These are phyloP conservation scores for Mycena pura DNA, from an alignment of 768 basidiomycete genomes.

Conservation along the genomic window DNA sequence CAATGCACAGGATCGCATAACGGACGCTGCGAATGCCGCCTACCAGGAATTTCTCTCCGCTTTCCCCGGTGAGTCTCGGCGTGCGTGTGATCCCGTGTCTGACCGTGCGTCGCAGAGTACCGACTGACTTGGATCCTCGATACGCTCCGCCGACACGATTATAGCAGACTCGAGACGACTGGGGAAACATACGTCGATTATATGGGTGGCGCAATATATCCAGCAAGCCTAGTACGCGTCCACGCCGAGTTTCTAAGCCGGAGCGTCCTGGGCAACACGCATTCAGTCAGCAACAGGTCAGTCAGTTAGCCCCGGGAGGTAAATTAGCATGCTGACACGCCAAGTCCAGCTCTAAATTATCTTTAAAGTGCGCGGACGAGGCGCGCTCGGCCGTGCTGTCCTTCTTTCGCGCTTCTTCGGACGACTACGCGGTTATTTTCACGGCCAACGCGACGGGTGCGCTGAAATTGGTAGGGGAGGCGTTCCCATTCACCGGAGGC, in stretches of 20 bases:
- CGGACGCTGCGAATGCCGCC: constrained; percentile 22
- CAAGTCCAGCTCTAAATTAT: constrained; percentile 67
- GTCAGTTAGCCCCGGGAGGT: not conserved
- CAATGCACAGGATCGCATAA: constrained; percentile 19
- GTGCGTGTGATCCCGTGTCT: not conserved
- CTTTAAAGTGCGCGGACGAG: constrained; percentile 67
- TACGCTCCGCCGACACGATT: constrained; percentile 69
- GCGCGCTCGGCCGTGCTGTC: constrained; percentile 76
- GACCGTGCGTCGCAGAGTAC: constrained; percentile 53
- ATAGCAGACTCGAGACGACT: constrained; percentile 59
- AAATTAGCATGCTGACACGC: constrained; percentile 19
- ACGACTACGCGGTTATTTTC: constrained; percentile 78
- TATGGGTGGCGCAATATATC: constrained; percentile 85
- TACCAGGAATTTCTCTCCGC: constrained; percentile 30
- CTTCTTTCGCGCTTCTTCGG: constrained; percentile 78
- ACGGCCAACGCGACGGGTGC: constrained; percentile 83
- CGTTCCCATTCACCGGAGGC: constrained; percentile 71
- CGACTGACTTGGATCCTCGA: constrained; percentile 75
- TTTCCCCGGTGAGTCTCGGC: constrained; percentile 28
- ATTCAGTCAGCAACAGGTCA: constrained; percentile 83
- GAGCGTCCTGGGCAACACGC: constrained; percentile 81
- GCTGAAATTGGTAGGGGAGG: constrained; percentile 82
- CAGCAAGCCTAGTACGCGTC: constrained; percentile 74
- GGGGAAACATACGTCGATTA: constrained; percentile 86
- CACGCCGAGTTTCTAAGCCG: constrained; percentile 73